Base-by-base conservation (phyloP, 148 eudicot genomes). In the Chenopodium album region DNA sequence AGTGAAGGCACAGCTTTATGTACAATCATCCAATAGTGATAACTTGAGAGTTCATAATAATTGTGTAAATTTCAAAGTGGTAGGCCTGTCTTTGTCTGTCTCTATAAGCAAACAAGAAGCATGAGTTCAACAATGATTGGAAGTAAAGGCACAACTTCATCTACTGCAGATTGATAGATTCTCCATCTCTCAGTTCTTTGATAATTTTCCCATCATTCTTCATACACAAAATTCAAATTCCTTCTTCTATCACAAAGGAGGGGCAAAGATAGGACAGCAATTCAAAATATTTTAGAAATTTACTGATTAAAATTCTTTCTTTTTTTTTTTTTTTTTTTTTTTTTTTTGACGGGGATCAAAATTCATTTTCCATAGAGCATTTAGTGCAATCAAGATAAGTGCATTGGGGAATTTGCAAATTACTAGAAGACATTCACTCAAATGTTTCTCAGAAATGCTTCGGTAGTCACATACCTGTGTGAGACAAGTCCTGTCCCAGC, bases 401-500 rank as follows among this genome's bases (percentile, higher is more conserved):
- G 0, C 4, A 16, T 60, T 2, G 19, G 7, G 79, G 67, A 59
- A 64, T 11, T 41, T 9, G 32, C 16, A 76, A 22, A 64, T 64
- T 11, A 56, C 71, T 12, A 13, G 8, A 67, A 29, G 32, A 28
- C 1, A 29, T 28, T 3, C 14, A 28, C 13, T 10, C 13, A 69
- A 34, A 69, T 56, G 17, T 17, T 37, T 71, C 8, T 71, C 50
- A 75, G 44, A 62, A 23, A 28, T 54, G 6, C 41, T 54, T 28
- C 29, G n/a, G 60, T n/a, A 82, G 31, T 16, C 71, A 46, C 41
- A 64, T 79, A 85, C 87, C 87, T 79, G 69, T 82, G 82, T 23
- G 34, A 75, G 56, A 50, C 71, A 17, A 85, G 80, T 62, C 85
- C 85, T 62, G 65, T 76, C 23, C 87, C 88, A 34, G 87, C 86